Base-by-base conservation (phyloP, 2,329 filamentous ascomycete genomes). In the Penicillium fuscoglaucum region DNA sequence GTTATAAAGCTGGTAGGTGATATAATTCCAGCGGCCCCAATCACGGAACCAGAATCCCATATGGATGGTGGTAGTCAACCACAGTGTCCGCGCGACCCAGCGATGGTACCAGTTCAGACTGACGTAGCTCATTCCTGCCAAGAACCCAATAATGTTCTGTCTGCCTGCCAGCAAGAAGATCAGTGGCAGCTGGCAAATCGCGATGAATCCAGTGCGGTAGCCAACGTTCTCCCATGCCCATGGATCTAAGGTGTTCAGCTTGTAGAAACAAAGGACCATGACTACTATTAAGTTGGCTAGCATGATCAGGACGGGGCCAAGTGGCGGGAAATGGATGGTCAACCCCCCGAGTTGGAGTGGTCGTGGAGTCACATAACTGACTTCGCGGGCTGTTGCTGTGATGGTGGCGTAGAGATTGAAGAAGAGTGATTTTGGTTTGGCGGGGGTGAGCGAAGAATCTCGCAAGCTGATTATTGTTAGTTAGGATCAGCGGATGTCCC, bases 251-350 rank as follows among this genome's bases (percentile, higher is more conserved):
- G 82, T 76, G 65, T 86, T 74, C 31, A 85, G 74, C 33, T 79
- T 79, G 67, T 84, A 85, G 61, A 86, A 82, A 65, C 80, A 84
- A 29, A 85, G 77, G 1, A 84, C 72, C n/a, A 86, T 64, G 2
- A 83, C 75, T 15, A 82, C 70, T 6, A 82, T 59, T n/a, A 80
- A 58, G 61, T 86, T 84, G 2, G 71, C 72, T 26, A 77, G 63
- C 7, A 74, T 64, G 46, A 76, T 56, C 31, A 69, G 62, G 15
- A 75, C 58, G 2, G 69, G 71, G 1, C 78, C 78, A 28, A 80
- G 61, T 65, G 74, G 72, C 55, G 79, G 66, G 69, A 74, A 69
- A 67, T 75, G 67, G 35, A 73, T 37, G 6, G 62, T 70, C n/a
- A 76, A 59, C 10, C 64, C 65, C 10, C 69, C 63, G 21, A 78